Percentiles rank a stretch among this genome's conserved stretches.
These are phyloP conservation scores for Akanthomyces lecanii DNA, from an alignment of 2,329 filamentous ascomycete genomes.

Conservation along the genomic window DNA sequence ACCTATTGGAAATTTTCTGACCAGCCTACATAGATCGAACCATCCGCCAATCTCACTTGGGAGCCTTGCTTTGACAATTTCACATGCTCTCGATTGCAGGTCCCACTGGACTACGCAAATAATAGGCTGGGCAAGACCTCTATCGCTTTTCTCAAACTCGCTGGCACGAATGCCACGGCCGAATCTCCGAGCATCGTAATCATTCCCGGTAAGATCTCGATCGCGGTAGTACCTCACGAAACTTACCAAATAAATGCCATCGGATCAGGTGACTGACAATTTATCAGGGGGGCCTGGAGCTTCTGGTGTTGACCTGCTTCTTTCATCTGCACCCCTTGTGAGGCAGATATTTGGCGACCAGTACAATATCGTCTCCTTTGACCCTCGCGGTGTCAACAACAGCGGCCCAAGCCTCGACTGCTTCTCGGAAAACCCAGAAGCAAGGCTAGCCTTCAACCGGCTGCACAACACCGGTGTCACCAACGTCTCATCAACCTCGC, in stretches of 20 bases:
- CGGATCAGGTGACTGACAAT: neutral
- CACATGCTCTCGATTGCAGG: neutral
- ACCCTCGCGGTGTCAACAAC: slow-evolving; percentile 38
- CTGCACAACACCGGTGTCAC: slow-evolving; percentile 26
- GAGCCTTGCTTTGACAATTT: neutral
- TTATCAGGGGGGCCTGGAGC: neutral
- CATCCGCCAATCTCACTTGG: neutral
- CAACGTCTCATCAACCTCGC: slow-evolving; percentile 27
- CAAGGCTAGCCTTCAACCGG: slow-evolving; percentile 25
- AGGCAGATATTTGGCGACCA: slow-evolving; percentile 33
- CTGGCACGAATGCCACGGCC: neutral
- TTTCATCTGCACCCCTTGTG: slow-evolving; percentile 17
- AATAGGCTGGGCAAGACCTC: neutral
- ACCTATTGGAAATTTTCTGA: neutral
- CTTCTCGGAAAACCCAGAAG: slow-evolving; percentile 27
- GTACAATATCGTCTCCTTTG: slow-evolving; percentile 40
- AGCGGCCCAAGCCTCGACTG: slow-evolving; percentile 28
- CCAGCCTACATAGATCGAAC: neutral
- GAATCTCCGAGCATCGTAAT: neutral
- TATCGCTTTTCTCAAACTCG: neutral
- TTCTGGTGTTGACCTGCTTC: neutral
- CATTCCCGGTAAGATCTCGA: neutral
- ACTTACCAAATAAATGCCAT: neutral
- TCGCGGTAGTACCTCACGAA: neutral
- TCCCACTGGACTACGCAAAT: neutral